Base-by-base conservation (phyloP, 129 eudicot species). In the Glebionis coronaria region DNA sequence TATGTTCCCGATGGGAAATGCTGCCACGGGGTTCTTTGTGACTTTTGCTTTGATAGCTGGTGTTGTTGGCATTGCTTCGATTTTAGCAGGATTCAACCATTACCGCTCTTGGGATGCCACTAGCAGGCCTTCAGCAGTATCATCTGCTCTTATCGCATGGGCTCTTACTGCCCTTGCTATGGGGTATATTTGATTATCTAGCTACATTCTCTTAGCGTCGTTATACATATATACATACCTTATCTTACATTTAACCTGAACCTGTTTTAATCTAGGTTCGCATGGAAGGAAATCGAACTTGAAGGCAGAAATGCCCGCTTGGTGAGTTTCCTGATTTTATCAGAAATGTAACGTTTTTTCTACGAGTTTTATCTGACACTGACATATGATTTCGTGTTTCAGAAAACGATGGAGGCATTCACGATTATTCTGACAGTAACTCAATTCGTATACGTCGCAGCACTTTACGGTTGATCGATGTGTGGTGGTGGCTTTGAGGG, bases 331-430 rank as follows among this genome's bases (percentile, higher is more conserved):
- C 9, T 68, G 19, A 2, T 13, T 16, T 4, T 42, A 58, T 62
- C 8, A 3, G 0, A 35, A 35, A 35, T 6, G 42, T 7, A 35
- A 7, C 42, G 8, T 23, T 21, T 42, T 18, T 23, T 16, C 25
- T 42, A 56, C 15, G 35, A 52, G 56, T 59, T 58, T 60, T 49
- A 67, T 16, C 19, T 54, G 49, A 31, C 38, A 31, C 0, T 35
- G 42, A 35, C 42, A 35, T 73, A 16, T 56, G 6, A 64, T 44
- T n/a, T 35, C 44, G 27, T n/a, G 14, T 20, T 54, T 51, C 87
- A 88, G 97, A 91, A 78, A 80, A 86, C 99, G 50, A 84, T 93
- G 99, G 99, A 93, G 79, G 95, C 99, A 14, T 89, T 93, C 80
- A 63, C 83, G 3, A 88, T 88, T 10, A 92, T 92, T 31, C 96